Evolutionary conservation across 164 flowering plant genomes (phyloP), one percentile per base, ranked within the genome.

Genomic region (Aristolochia contorta): DNA sequence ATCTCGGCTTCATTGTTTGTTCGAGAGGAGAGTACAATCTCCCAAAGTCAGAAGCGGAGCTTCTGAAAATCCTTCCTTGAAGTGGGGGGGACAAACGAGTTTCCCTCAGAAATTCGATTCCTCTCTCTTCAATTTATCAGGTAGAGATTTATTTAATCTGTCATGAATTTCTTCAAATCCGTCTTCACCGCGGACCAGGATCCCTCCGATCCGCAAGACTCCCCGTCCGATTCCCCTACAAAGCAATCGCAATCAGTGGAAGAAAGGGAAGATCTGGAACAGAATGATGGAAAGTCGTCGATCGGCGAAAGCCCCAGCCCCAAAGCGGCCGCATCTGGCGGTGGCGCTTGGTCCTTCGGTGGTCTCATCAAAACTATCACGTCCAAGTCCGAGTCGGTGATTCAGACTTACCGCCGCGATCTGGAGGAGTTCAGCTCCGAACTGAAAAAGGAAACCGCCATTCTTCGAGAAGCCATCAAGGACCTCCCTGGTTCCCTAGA

Each of bases 381-480:
- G 2, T n/a, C 83, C 25, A 80, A 65, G 65, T 88, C 92, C 12
- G 94, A 88, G 53, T 74, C 88, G 45, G 80, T 84, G 20, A 71
- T 92, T 68, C 71, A 78, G 47, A 82, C 78, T 51, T 89, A 84
- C 79, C 73, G 79, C 6, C 80, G 79, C 12, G 98, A 92, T 66
- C 75, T 89, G 10, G 81, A 84, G 56, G 96, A 92, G 45, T 83
- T 92, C 70, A 69, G 85, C 12, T 65, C 87, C 19, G 96, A 84
- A 1, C 63, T 92, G 46, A 79, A 74, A 66, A 75, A 74, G 43
- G 98, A 92, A 62, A 87, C 96, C 5, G 75, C 77, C 12, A 72
- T 67, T 27, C 77, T 90, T 61, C 78, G 84, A 0, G 77, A 77
- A 59, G 89, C 84, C 63, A 83, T 87, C 25, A 69, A 77, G 63